Evolutionary conservation across 352 stramenopile genomes (phyloP), one percentile per base, ranked within the genome.

Genomic region (Phytophthora pistaciae): DNA sequence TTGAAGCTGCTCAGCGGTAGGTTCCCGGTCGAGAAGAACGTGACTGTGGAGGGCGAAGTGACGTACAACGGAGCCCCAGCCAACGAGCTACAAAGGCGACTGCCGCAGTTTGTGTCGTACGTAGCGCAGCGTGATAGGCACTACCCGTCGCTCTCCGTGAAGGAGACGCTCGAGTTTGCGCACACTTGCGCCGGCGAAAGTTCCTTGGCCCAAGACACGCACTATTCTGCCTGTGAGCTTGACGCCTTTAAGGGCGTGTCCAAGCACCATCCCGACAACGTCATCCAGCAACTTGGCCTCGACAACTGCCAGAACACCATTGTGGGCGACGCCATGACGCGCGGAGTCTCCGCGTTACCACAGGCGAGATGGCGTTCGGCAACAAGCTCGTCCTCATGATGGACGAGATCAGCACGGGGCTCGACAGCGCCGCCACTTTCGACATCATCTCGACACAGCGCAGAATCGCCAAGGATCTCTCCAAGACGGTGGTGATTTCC

Each of bases 351-450:
- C 2, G 85, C 46, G 83, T 93, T 57, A 93, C 85, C 3, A 82
- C 72, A 1, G 85, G 84, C 20, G 83, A 93, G 77, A 98, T 99
- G 85, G 67, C 92, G 40, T 87, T 94, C 48, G 93, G 59, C 87
- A 91, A 75, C 75, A 36, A 71, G 40, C 38, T 27, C 20, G 48
- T 71, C 18, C 20, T 66, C 0, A 27, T 71, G 36, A 9, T 70
- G 55, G 64, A 70, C 21, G 64, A 70, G 64, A 65, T 70, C 64
- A 65, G 56, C 27, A 70, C 63, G 29, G 54, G 63, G 6, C 42
- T 70, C 3, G 63, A 70, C 29, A 68, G 62, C 23, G 62, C 62
- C 31, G 31, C 62, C 13, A 68, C n/a, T 60, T 68, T 97, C 4
- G 74, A 72, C 21, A 77, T 83, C 61, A 64, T 82, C 9, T 83